Evolutionary conservation across 257 asterid genomes (phyloP).

Genomic region (Anisodus acutangulus): DNA sequence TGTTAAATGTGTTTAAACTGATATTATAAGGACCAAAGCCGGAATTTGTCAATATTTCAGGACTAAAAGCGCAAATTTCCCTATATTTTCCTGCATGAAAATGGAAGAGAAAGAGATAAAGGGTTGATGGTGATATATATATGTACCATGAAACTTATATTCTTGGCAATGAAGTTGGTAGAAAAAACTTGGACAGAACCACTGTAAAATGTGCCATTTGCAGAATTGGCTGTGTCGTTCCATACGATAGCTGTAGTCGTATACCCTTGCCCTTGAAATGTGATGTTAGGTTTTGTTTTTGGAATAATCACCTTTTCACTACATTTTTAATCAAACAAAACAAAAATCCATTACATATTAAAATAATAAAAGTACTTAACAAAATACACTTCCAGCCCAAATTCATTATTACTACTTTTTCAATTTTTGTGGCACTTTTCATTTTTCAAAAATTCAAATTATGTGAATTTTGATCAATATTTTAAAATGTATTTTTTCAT

Average conservation of each 20-base stretch:
- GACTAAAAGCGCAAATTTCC: too few species aligned
- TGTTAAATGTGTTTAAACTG: too few species aligned
- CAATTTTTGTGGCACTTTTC: too few species aligned
- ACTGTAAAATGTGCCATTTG: constrained; percentile 87
- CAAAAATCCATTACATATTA: background rate
- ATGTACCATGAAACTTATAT: constrained; percentile 84
- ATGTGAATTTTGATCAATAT: too few species aligned
- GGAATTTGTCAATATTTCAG: too few species aligned
- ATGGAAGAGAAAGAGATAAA: background rate
- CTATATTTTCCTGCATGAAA: background rate
- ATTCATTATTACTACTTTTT: too few species aligned
- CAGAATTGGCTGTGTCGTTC: constrained; percentile 93
- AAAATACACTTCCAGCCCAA: background rate
- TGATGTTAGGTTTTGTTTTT: constrained; percentile 70
- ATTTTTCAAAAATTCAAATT: too few species aligned
- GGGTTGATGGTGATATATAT: background rate
- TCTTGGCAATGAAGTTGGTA: constrained; percentile 78
- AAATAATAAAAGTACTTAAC: background rate
- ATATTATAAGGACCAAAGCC: too few species aligned
- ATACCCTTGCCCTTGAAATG: constrained; percentile 96
- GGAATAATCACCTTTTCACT: constrained; percentile 88
- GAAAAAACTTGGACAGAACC: constrained; percentile 90
- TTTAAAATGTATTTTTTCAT: too few species aligned
- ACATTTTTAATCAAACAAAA: constrained; percentile 19
- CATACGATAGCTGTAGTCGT: constrained; percentile 82